These are phyloP conservation scores for Pseudoturritis turrita DNA, from an alignment of 345 rosid species.

Conservation along the genomic window DNA sequence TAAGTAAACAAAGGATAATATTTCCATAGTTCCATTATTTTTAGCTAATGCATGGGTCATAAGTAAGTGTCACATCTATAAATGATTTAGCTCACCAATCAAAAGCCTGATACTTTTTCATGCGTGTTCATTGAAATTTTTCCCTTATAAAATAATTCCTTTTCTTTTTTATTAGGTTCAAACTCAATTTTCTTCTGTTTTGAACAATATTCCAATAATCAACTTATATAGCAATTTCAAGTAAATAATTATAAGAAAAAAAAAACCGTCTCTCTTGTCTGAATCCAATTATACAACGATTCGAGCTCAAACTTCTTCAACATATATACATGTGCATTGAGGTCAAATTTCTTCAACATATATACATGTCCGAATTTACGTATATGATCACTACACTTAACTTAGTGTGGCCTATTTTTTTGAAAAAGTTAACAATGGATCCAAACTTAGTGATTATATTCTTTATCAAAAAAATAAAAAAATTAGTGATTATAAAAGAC, in stretches of 20 bases:
- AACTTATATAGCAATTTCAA: not conserved
- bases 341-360: not conserved
- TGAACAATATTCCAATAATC: not conserved
- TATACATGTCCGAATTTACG: not conserved
- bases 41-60: slow-evolving; percentile 14
- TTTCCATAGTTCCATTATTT: not conserved
- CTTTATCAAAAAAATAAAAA: too few species aligned
- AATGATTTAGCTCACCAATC: slow-evolving; percentile 28
- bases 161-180: slow-evolving; percentile 10
- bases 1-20: not conserved
- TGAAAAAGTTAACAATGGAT: not conserved
- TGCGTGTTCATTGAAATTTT: slow-evolving; percentile 23
- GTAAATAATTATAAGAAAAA: not conserved
- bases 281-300: not conserved
- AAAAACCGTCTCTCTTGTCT: not conserved
- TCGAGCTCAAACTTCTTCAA: not conserved
- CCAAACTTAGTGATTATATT: not conserved
- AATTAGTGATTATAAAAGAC: not conserved
- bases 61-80: slow-evolving; percentile 24
- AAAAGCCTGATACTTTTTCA: slow-evolving; percentile 2
- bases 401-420: not conserved
- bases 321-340: not conserved
- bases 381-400: not conserved
- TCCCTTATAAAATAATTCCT: not conserved
- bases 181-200: slow-evolving; percentile 2